These are phyloP conservation scores for Brettanomyces naardenensis DNA, from an alignment of 805 yeast genomes.

Conservation along the genomic window DNA sequence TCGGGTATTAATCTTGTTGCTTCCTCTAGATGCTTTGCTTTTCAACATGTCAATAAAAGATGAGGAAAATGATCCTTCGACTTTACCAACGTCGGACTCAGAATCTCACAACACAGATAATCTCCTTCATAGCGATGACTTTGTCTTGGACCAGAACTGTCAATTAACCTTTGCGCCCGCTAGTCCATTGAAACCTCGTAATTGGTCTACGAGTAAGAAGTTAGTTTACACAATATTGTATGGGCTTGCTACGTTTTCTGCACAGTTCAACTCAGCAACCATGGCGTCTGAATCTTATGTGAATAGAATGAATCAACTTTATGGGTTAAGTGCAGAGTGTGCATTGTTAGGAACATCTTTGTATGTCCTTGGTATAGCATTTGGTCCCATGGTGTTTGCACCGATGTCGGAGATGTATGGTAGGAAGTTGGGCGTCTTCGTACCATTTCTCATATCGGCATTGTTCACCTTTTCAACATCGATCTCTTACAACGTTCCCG, in stretches of 20 bases:
- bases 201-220: slow-evolving; percentile 30
- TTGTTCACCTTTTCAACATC: slow-evolving; percentile 45
- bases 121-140: background rate
- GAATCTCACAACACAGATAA: too few species aligned
- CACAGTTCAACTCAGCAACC: slow-evolving; percentile 45
- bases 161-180: slow-evolving; percentile 3
- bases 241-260: slow-evolving; percentile 33
- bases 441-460: slow-evolving; percentile 32
- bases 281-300: slow-evolving; percentile 31
- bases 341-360: slow-evolving; percentile 48
- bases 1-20: too few species aligned
- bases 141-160: background rate
- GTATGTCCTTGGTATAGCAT: slow-evolving; percentile 58
- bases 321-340: slow-evolving; percentile 36
- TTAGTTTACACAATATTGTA: slow-evolving; percentile 30
- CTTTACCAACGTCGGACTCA: too few species aligned
- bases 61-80: too few species aligned
- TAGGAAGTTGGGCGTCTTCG: slow-evolving; percentile 34
- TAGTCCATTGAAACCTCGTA: slow-evolving; percentile 23
- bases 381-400: slow-evolving; percentile 62
- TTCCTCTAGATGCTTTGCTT: too few species aligned
- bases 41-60: too few species aligned
- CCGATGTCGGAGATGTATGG: slow-evolving; percentile 45
- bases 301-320: slow-evolving; percentile 17
- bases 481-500: slow-evolving; percentile 39